Percentiles rank a stretch among this genome's conserved stretches.
Evolutionary conservation across 768 basidiomycete species (phyloP).

Genomic region (Tephrocybe sp.): DNA sequence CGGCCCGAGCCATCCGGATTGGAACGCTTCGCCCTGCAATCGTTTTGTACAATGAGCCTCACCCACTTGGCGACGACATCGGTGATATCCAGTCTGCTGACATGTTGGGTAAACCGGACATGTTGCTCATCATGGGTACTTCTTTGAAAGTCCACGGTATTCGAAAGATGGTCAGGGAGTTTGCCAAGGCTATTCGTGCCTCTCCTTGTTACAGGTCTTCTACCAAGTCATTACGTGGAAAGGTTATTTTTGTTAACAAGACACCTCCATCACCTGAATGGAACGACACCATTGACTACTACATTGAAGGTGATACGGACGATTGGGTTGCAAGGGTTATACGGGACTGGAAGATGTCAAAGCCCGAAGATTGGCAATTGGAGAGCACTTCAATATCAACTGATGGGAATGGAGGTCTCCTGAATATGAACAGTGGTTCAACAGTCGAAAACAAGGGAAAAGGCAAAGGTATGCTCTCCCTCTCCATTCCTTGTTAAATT

Average conservation of each 20-base stretch:
- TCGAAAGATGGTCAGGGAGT: constrained; percentile 92
- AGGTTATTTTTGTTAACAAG: constrained; percentile 91
- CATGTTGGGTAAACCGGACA: constrained; percentile 77
- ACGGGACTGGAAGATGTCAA: constrained; percentile 85
- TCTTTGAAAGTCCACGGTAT: constrained; percentile 95
- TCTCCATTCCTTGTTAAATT: neutral
- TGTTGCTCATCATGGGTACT: constrained; percentile 97
- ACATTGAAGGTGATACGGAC: constrained; percentile 84
- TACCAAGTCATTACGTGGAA: constrained; percentile 51
- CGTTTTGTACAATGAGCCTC: constrained; percentile 93
- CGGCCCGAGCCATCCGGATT: constrained; percentile 74
- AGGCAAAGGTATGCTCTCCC: constrained; percentile 25
- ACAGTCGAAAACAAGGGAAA: constrained; percentile 34
- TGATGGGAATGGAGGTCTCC: constrained; percentile 51
- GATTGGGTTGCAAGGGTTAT: constrained; percentile 75
- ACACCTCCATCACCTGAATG: constrained; percentile 86
- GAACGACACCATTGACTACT: constrained; percentile 88
- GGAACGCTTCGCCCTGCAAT: constrained; percentile 93
- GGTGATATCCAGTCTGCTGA: constrained; percentile 79
- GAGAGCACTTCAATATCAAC: constrained; percentile 71
- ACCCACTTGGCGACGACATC: constrained; percentile 92
- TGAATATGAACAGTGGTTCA: constrained; percentile 46
- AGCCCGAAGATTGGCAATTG: constrained; percentile 87
- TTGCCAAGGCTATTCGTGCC: constrained; percentile 78
- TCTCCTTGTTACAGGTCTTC: constrained; percentile 32